Base-by-base conservation (phyloP, 2,329 filamentous ascomycete species). In the Fusarium anthophilum region DNA sequence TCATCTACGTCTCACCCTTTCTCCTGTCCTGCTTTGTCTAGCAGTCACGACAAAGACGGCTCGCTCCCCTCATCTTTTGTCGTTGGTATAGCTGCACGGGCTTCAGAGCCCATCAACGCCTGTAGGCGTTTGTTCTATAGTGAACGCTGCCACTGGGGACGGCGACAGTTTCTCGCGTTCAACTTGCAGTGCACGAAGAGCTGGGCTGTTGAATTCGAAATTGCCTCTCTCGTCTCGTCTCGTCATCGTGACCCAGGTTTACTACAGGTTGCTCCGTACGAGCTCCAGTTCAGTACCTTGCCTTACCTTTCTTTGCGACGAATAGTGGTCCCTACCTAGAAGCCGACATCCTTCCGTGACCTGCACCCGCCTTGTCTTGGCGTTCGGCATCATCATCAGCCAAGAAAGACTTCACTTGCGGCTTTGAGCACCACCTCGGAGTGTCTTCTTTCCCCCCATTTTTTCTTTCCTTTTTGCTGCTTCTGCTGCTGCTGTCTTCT, bases 81-180 rank as follows among this genome's bases (percentile, higher is more conserved):
- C 53, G 50, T 66, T 69, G 66, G 73, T 63, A 73, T 66, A 63
- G 64, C 61, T 73, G 66, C 63, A 72, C 67, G 62, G 66, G 71
- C 71, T 59, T 63, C 73, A 60, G 73, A 76, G 76, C 76, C 75
- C 71, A 74, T 76, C 55, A 69, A 56, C 73, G 66, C 73, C 72
- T 59, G 55, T 56, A 74, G 75, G 75, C 71, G 70, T 75, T 63
- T 66, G 30, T 62, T 74, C 39, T 60, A 45, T 64, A 75, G 64
- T 64, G 59, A 62, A 32, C 30, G 63, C 43, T 41, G 64, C 73
- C 76, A 76, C 73, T 77, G 68, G 74, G 66, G 67, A 63, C 26
- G 55, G 30, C 55, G 39, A 44, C 38, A 30, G 30, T 61, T 30
- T 55, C n/a, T 43, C 15, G 17, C 32, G 35, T 39, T 35, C 51